A percentile compares a stretch with the other conserved stretches of the same genome.
Conservation (phyloP, 768 basidiomycete genomes). For the Cyathus striatus region DNA sequence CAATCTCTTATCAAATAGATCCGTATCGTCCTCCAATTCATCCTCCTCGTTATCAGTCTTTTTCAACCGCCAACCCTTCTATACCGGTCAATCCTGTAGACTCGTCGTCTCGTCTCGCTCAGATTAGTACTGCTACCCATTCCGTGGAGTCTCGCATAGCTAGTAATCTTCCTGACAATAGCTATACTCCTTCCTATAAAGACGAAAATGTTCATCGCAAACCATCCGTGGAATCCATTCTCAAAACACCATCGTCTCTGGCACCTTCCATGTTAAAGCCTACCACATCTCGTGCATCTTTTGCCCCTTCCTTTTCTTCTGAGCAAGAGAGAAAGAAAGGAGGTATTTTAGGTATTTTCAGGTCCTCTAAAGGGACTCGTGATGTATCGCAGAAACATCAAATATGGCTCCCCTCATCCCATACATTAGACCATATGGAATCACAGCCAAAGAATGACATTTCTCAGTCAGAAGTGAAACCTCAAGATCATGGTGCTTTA, state of each 20-base stretch:
- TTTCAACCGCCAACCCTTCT: too few species aligned
- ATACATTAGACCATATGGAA: constrained; percentile 11
- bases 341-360: constrained; percentile 31
- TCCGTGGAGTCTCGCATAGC: too few species aligned
- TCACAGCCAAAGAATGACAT: too few species aligned
- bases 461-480: too few species aligned
- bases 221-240: constrained; percentile 45
- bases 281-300: constrained; percentile 31
- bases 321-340: constrained; percentile 32
- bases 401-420: constrained; percentile 16
- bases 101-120: neutral
- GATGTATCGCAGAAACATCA: constrained; percentile 15
- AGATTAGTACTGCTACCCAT: neutral
- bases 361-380: constrained; percentile 15
- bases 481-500: too few species aligned
- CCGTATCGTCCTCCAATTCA: too few species aligned
- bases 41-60: too few species aligned
- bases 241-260: constrained; percentile 64
- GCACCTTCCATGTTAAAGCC: constrained; percentile 43
- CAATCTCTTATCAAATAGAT: too few species aligned
- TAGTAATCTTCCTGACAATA: constrained; percentile 1
- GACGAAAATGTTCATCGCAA: constrained; percentile 19
- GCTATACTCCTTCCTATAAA: neutral
- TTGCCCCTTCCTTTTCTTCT: constrained; percentile 33
- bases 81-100: too few species aligned